Base-by-base conservation (phyloP, 2,329 filamentous ascomycete species). In the Aspergillus alliaceus region DNA sequence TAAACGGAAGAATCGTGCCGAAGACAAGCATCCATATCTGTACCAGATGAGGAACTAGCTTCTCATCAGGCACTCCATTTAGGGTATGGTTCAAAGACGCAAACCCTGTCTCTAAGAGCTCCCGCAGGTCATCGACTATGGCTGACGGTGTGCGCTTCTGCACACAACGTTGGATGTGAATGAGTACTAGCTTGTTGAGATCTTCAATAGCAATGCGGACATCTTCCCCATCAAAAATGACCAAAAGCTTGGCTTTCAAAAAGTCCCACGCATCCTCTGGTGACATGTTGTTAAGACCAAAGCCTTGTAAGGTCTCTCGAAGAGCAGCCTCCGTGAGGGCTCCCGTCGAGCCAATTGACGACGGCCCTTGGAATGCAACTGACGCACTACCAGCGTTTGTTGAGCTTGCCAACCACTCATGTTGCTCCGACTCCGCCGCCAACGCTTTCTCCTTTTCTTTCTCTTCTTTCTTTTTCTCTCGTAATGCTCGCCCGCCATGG, bases 11-110 rank as follows among this genome's bases (percentile, higher is more conserved):
- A 35, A 98, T 90, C 6, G 86, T 90, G 2, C 91, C 93, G 68
- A 97, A 97, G 0, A 95, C 93, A 47, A 95, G 87, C 58, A 96
- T 85, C 95, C 95, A 99, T 69, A 97, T 87, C 70, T 96, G 91
- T 2, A 97, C 93, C 1, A 99, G 81, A 55, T 91, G 87, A 0
- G 91, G 90, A 22, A 98, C 91, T n/a, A 98, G 84, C 32, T 89
- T 85, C 59, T 96, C 93, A 68, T 98, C 93, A 0, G 91, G 83
- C 0, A 91, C 87, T 46, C 86, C 85, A 50, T 88, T 85, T 18
- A 98, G 79, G 0, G 90, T 93, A 63, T 93, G 90, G 64, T 96
- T 93, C 2, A 99, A 81, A 2, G 90, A 92, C 29, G 84, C 82
- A 69, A 98, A 99, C 1, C 95, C 95, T 0, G 90, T 86, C 55